Percentiles rank a stretch among this genome's conserved stretches.
Evolutionary conservation across 2,329 filamentous ascomycete species (phyloP).

Genomic region (Aspergillus novofumigatus): DNA sequence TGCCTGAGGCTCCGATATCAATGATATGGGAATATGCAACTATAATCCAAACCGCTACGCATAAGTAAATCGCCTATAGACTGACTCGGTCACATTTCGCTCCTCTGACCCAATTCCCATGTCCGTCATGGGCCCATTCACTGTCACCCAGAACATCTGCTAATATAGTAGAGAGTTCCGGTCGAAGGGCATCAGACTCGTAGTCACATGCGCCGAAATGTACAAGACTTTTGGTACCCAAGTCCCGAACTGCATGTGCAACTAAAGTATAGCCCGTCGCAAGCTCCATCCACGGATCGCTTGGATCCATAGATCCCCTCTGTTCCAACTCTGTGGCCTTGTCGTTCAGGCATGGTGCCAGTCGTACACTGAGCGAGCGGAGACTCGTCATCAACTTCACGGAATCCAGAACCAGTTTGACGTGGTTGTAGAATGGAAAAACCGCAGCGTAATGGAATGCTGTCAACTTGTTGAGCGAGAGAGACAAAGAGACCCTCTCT

Average conservation of each 20-base stretch:
- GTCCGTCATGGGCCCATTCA: constrained; percentile 29
- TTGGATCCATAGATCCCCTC: constrained; percentile 37
- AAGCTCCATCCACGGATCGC: constrained; percentile 52
- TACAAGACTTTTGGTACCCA: constrained; percentile 16
- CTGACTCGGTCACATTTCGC: background rate
- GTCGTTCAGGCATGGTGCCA: constrained; percentile 39
- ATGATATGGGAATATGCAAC: background rate
- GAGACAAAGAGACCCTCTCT: constrained; percentile 32
- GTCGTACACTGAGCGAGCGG: constrained; percentile 52
- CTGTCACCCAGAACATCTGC: constrained; percentile 17
- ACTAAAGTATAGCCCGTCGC: constrained; percentile 49
- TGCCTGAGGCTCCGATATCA: background rate
- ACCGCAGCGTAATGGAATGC: constrained; percentile 59
- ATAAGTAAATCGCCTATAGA: background rate
- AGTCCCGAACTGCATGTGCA: constrained; percentile 29
- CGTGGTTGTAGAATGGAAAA: constrained; percentile 63
- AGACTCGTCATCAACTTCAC: constrained; percentile 49
- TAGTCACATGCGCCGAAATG: constrained; percentile 31
- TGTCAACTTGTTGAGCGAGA: constrained; percentile 41
- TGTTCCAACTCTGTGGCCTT: constrained; percentile 38
- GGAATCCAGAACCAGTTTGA: constrained; percentile 45
- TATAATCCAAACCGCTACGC: background rate
- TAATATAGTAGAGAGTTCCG: constrained; percentile 24
- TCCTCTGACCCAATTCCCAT: constrained; percentile 26
- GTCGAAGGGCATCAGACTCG: constrained; percentile 26